Evolutionary conservation across 768 basidiomycete genomes (phyloP), one percentile per base, ranked within the genome.

Genomic region (Suillus placidus): DNA sequence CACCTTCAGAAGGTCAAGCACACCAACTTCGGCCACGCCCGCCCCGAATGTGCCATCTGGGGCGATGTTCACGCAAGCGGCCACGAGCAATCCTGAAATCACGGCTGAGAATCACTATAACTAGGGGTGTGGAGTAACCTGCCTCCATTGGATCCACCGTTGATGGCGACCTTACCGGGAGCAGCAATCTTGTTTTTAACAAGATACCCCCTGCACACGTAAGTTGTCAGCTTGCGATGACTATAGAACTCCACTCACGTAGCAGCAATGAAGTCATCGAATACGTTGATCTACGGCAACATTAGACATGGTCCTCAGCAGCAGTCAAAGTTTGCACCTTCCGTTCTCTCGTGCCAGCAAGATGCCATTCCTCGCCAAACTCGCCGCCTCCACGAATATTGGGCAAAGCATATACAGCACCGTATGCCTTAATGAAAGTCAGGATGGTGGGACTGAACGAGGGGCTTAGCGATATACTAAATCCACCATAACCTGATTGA

Each of bases 291-390:
- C 89, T 91, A 66, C 38, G 9, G 18, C 34, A 20, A 38, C 23
- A 61, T 67, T 62, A 66, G 67, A 47, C 30, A 23, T 64, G 23
- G 14, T 37, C 23, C 23, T 37, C 30, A 43, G 54, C 14, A 38
- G 45, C 7, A 62, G 6, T 30, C 10, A 60, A 42, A 18, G 3
- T 32, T 61, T 74, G 30, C 60, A 89, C 89, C 82, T 93, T 93
- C 61, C 84, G 83, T 66, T 92, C 92, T 66, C 81, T 82, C 35
- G 81, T 88, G 2, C 91, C 93, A 30, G 84, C 90, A 49, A 83
- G 71, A 73, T 94, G 92, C 93, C 93, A 95, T n/a, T 87, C 84
- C 70, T 94, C 90, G 16, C 93, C 93, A 67, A 93, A 94, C 72
- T 93, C 91, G 2, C 84, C 83, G 4, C 93, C 93, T 12, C 89